Percentiles rank a stretch among this genome's conserved stretches.
Conservation (phyloP, 2,329 filamentous ascomycete genomes). For the Fusarium transvaalense region DNA sequence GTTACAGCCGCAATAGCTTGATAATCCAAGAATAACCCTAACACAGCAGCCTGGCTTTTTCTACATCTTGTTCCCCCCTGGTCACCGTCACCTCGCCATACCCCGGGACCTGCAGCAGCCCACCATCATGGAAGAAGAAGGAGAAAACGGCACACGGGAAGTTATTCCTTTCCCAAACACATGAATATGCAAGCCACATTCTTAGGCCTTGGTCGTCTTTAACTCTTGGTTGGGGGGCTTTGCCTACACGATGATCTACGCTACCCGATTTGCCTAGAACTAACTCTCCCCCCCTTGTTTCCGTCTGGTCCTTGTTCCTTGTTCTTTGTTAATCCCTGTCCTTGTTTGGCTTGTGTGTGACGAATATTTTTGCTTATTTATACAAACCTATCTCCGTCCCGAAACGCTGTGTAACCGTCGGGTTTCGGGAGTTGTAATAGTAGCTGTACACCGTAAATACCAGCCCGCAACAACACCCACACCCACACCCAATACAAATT, state of each 20-base stretch:
- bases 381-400: background rate
- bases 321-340: background rate
- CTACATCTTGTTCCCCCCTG: background rate
- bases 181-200: conserved; percentile 21
- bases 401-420: conserved; percentile 28
- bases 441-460: background rate
- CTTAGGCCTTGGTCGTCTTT: background rate
- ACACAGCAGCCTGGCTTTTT: background rate
- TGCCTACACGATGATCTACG: conserved; percentile 4
- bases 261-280: conserved; percentile 9
- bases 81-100: background rate
- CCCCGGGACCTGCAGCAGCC: conserved; percentile 44
- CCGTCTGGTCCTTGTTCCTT: background rate
- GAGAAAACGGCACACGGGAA: background rate
- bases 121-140: background rate
- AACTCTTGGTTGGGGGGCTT: too few relatives aligned
- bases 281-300: background rate
- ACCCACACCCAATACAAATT: too few relatives aligned
- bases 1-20: background rate
- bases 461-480: background rate
- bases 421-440: conserved; percentile 11
- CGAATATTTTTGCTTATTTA: background rate
- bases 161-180: background rate
- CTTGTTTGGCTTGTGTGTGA: background rate
- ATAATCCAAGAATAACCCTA: background rate